These are phyloP conservation scores for Fusarium xyrophilum DNA, from an alignment of 2,329 filamentous ascomycete species.

Conservation along the genomic window DNA sequence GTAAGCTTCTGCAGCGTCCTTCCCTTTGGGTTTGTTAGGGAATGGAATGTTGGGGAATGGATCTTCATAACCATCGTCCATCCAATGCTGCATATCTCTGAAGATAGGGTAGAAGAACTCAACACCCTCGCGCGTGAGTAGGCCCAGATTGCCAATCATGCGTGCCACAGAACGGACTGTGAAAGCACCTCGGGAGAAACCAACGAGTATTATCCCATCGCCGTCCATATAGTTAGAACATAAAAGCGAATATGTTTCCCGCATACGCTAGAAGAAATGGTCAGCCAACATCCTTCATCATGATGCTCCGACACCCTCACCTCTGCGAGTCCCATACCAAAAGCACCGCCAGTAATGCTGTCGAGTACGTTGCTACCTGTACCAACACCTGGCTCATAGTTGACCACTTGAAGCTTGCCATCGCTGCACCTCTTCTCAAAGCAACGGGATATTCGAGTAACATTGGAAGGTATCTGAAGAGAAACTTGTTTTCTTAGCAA, in stretches of 20 bases:
- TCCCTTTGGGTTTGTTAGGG: slow-evolving; percentile 56
- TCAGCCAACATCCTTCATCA: slow-evolving; percentile 5
- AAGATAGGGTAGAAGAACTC: slow-evolving; percentile 63
- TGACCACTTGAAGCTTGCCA: slow-evolving; percentile 63
- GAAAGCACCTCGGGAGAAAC: slow-evolving; percentile 66
- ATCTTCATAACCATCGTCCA: slow-evolving; percentile 53
- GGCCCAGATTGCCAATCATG: slow-evolving; percentile 58
- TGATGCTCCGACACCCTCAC: slow-evolving; percentile 41
- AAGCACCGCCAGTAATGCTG: slow-evolving; percentile 60
- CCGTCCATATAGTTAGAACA: slow-evolving; percentile 67
- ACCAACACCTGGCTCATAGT: slow-evolving; percentile 68
- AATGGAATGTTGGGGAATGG: slow-evolving; percentile 57
- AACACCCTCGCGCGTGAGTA: slow-evolving; percentile 61
- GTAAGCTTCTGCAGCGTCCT: slow-evolving; percentile 52
- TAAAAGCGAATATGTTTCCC: slow-evolving; percentile 68
- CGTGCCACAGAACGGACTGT: slow-evolving; percentile 64
- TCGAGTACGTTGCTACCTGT: slow-evolving; percentile 59
- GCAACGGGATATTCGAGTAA: slow-evolving; percentile 65
- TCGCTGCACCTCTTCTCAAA: slow-evolving; percentile 60
- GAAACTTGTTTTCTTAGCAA: slow-evolving; percentile 48
- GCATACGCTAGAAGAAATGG: slow-evolving; percentile 53
- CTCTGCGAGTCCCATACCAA: slow-evolving; percentile 62
- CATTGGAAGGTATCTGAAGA: slow-evolving; percentile 63
- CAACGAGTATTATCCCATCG: slow-evolving; percentile 63
- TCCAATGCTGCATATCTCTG: slow-evolving; percentile 64